Base-by-base conservation (phyloP, 2,329 filamentous ascomycete genomes). In the Amauroascus niger region DNA sequence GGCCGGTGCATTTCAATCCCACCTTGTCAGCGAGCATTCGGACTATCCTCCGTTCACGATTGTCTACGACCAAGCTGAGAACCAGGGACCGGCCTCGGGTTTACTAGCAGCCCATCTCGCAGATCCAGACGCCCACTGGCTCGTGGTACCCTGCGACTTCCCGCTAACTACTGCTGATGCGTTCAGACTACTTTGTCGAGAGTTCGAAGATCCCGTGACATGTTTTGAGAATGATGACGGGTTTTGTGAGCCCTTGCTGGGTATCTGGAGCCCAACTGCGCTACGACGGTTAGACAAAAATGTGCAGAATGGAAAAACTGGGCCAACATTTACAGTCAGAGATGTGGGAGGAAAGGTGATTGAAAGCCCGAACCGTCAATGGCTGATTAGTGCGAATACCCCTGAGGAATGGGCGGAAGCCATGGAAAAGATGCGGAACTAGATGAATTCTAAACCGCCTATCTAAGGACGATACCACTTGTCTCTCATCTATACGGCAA, bases 401-500 rank as follows among this genome's bases (percentile, higher is more conserved):
- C 45, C 46, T 28, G 62, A 63, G 20, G 73, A 79, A 28, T 79
- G 74, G 75, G 64, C 40, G 13, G 24, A 13, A 14, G 40, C 40
- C 5, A 26, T 26, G 11, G 40, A 43, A 43, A 6, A 2, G 8
- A 11, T 26, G 40, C 3, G 14, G 6, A 20, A n/a, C 37, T 40
- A 40, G 37, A 35, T 35, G 13, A 6, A 5, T 13, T 3, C 11
- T 6, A 35, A 35, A 11, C 13, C 3, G 8, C 32, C 6, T 35
- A 35, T n/a, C 16, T 40, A 22, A 7, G n/a, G n/a, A 22, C 6
- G 37, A 11, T 40, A 40, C 16, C 20, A 8, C n/a, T 18, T 20
- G 4, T 18, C 37, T 40, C 18, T 18, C 3, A 7, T 40, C 11
- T 35, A 40, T n/a, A 5, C 6, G 14, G 16, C 5, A 6, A 20